These are phyloP conservation scores for Fusarium phyllophilum DNA, from an alignment of 2,329 filamentous ascomycete species.

Conservation along the genomic window DNA sequence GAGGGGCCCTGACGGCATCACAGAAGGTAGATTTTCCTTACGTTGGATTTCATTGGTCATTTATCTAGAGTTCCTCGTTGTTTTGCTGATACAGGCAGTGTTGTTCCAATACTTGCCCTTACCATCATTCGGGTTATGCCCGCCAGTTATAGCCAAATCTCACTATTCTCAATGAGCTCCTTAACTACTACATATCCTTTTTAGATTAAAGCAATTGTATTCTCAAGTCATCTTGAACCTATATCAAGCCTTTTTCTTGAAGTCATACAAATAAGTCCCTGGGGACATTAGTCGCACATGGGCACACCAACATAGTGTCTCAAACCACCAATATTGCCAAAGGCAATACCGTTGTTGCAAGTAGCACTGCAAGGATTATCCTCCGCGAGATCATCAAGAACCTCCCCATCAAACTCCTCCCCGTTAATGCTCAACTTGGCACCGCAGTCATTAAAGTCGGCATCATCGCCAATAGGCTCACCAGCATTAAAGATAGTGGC, in stretches of 20 bases:
- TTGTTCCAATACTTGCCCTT: neutral
- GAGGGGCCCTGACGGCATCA: fast-evolving
- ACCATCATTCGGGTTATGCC: no score
- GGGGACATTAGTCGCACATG: neutral
- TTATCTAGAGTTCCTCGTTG: no score
- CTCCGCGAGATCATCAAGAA: neutral
- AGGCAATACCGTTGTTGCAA: neutral
- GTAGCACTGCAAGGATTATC: neutral
- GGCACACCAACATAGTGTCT: neutral
- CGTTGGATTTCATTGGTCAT: no score
- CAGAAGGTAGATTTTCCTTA: neutral
- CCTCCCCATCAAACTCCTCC: neutral
- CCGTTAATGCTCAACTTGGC: neutral
- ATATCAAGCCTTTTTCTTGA: neutral
- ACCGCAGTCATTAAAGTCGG: neutral
- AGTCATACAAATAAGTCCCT: no score
- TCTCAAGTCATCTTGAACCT: neutral
- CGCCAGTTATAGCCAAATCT: neutral
- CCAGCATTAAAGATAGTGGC: neutral
- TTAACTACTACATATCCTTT: neutral
- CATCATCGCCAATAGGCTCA: neutral
- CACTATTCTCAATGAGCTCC: neutral
- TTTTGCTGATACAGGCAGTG: neutral
- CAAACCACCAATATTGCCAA: neutral
- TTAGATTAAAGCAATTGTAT: neutral